Base-by-base conservation (phyloP, 179 eudicot species). In the Sideroxylon spinosum region DNA sequence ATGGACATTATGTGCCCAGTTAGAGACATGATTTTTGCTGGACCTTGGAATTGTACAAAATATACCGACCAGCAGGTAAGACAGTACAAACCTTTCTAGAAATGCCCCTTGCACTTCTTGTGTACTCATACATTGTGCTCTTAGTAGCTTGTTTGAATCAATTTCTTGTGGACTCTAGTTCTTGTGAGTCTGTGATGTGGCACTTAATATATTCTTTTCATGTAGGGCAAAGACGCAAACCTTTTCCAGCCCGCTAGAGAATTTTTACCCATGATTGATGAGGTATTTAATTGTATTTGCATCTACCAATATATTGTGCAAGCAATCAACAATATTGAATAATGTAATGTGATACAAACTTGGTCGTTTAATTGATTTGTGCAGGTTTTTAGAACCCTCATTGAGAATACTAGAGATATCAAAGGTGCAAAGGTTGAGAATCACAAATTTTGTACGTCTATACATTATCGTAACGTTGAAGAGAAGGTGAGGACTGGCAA, bases 391-490 rank as follows among this genome's bases (percentile, higher is more conserved):
- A 89, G 76, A 84, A 85, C 84, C 90, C 91, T 93, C 68, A 90
- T 86, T 60, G 91, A 89, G 80, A 81, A 25, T 68, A 87, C 91
- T 23, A 88, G 85, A 76, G 91, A 85, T 65, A 90, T 93, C 50
- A 83, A 86, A 78, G 98, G 98, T 25, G 82, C 89, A n/a, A 90
- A 86, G 81, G 93, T 90, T 6, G 97, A 93, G 90, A 87, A 93
- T 78, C 92, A 93, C 81, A 93, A 90, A 80, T 93, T 90, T 86
- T 93, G 95, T 75, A 80, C 85, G 68, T 92, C 93, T 82, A 93
- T 93, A 75, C 97, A 93, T 85, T 93, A 92, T 75, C 98, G 98
- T 74, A 90, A 89, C 66, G 97, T 92, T 82, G 94, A 93, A 78
- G 94, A 90, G 83, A 93, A 88, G 83, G 98, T 90, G 72, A 80